phyloP scores from a whole-genome alignment of 768 basidiomycete species.

The Lentinus tigrinus region DNA sequence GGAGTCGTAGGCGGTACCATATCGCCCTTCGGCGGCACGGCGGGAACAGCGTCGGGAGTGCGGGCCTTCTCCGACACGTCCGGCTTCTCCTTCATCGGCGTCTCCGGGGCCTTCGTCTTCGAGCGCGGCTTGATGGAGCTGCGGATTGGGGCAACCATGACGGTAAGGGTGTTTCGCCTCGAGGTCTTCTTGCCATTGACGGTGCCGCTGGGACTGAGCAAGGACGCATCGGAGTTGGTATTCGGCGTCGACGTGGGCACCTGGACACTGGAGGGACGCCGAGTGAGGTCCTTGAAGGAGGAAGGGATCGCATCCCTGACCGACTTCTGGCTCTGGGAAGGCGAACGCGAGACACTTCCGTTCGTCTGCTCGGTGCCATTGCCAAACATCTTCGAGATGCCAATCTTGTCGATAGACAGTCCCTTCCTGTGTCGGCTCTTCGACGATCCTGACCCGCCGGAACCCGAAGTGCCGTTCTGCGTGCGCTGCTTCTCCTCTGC shows the following conservation, averaged over 20 bases:
- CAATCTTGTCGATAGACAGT: conserved; percentile 77
- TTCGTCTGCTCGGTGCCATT: conserved; percentile 33
- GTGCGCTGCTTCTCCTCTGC: conserved; percentile 19
- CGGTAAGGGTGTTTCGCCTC: conserved; percentile 79
- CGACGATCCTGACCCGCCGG: conserved; percentile 28
- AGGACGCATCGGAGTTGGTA: conserved; percentile 24
- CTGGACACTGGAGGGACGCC: conserved; percentile 33
- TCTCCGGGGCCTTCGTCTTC: conserved; percentile 26
- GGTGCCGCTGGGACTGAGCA: conserved; percentile 37
- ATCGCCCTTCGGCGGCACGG: conserved; percentile 21
- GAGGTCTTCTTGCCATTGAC: conserved; percentile 48
- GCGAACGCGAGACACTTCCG: conserved; percentile 38
- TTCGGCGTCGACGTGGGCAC: conserved; percentile 24
- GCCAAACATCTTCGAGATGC: conserved; percentile 70
- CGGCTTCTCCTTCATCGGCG: conserved; percentile 33
- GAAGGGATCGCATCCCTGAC: conserved; percentile 25
- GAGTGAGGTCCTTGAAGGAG: conserved; percentile 17
- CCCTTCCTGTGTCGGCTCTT: conserved; percentile 61
- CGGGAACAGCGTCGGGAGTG: conserved; percentile 9
- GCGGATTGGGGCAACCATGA: conserved; percentile 81
- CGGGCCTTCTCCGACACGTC: conserved; percentile 20
- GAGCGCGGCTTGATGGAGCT: conserved; percentile 43
- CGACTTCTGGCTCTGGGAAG: conserved; percentile 38
- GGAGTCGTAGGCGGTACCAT: conserved; percentile 21
- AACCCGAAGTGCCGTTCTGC: conserved; percentile 19